These are phyloP conservation scores for Stagonosporopsis cucurbitacearum DNA, from an alignment of 2,329 filamentous ascomycete genomes.

Conservation along the genomic window DNA sequence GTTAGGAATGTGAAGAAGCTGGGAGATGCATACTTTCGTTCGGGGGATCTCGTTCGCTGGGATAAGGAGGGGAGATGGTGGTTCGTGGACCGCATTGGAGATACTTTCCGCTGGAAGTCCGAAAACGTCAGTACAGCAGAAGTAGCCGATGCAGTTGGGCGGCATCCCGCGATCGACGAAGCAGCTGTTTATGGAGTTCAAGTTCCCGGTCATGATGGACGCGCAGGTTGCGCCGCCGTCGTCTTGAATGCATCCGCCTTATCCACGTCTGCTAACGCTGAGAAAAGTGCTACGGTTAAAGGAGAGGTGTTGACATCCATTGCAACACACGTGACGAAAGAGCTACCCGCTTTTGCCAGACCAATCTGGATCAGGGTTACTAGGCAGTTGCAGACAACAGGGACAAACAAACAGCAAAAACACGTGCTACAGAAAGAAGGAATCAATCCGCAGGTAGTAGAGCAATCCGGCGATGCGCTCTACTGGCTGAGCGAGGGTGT, in stretches of 20 bases:
- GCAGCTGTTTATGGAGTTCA: conserved; percentile 55
- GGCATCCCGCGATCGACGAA: conserved; percentile 49
- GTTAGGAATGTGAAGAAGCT: conserved; percentile 42
- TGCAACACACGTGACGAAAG: conserved; percentile 47
- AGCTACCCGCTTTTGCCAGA: conserved; percentile 53
- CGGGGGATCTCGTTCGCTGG: conserved; percentile 44
- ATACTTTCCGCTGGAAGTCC: conserved; percentile 52
- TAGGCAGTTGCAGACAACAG: conserved; percentile 51
- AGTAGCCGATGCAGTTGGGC: conserved; percentile 51
- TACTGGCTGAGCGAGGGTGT: conserved; percentile 50
- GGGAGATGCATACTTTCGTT: conserved; percentile 49
- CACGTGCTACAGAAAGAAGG: conserved; percentile 51
- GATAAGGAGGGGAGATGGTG: conserved; percentile 45
- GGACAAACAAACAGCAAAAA: conserved; percentile 57
- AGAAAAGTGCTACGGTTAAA: conserved; percentile 20
- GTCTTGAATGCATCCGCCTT: conserved; percentile 36
- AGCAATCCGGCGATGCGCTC: conserved; percentile 45
- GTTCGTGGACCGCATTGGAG: conserved; percentile 49
- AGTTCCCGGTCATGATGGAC: conserved; percentile 53
- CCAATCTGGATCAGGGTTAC: conserved; percentile 54
- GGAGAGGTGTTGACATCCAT: conserved; percentile 27
- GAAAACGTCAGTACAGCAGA: conserved; percentile 57
- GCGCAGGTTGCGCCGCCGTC: conserved; percentile 54
- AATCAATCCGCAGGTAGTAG: conserved; percentile 49
- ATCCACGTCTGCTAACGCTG: background rate